Evolutionary conservation across 495 filamentous ascomycete species (phyloP), one percentile per base, ranked within the genome.

Genomic region (Delitschia confertaspora): DNA sequence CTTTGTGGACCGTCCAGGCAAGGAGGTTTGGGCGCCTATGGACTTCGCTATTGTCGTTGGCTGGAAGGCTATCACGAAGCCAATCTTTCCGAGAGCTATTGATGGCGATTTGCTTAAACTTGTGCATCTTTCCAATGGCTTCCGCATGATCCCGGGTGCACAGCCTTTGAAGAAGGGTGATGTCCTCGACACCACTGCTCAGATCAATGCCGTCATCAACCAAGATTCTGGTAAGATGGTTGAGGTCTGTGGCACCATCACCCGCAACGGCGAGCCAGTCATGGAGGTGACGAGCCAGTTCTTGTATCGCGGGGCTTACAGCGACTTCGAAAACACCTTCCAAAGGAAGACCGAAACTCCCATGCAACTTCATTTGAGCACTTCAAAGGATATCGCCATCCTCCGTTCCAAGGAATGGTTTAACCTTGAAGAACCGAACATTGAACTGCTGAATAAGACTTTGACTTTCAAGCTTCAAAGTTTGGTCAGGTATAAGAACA

Each of bases 241-340:
- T 6, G 93, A 96, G 65, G 88, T 99, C 16, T 93, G 88, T 59
- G 91, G 91, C 45, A 96, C 91, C 5, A 94, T 98, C 57, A 82
- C 77, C 39, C 78, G 93, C 16, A 78, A 93, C 30, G 84, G 86
- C 37, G 57, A 82, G 52, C 72, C 85, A n/a, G 86, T 96, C 46
- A 98, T 98, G 93, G 86, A 96, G 59, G 91, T 98, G 11, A 93
- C 86, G 10, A 95, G 87, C 36, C 91, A 96, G 63, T 98, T 98
- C 73, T 64, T 99, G 49, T 99, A 96, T 66, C 82, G 91, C 20
- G 91, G 91, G 29, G 74, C 73, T 10, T 98, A 98, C 66, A 79
- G 72, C 34, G 91, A 98, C 64, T 98, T 79, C 51, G 82, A 94
- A 64, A 96, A 95, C 63, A 98, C 91, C 10, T 98, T 96, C 76